phyloP scores from a whole-genome alignment of 2,329 filamentous ascomycete genomes.

The Aaosphaeria pasadenensis region DNA sequence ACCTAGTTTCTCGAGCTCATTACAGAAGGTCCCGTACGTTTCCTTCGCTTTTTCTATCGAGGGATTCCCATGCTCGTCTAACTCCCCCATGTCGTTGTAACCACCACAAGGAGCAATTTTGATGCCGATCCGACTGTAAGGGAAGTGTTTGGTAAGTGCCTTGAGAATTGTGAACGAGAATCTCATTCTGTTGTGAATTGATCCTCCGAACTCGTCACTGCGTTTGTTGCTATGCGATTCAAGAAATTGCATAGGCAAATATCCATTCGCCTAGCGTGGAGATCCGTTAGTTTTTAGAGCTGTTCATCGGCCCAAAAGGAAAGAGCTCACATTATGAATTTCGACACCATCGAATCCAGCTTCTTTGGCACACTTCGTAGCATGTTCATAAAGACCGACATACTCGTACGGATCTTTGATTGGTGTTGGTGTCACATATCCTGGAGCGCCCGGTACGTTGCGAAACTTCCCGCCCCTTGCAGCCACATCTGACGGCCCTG shows the following conservation, averaged over 20 bases:
- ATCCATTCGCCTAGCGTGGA: too few species aligned
- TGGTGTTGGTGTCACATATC: conserved; percentile 31
- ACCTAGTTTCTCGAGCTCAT: too few species aligned
- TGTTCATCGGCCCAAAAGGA: conserved; percentile 47
- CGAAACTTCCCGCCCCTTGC: conserved; percentile 26
- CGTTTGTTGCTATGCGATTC: too few species aligned
- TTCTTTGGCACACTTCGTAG: conserved; percentile 36
- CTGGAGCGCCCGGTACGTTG: conserved; percentile 35
- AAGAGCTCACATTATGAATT: conserved; percentile 41
- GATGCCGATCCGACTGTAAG: too few species aligned
- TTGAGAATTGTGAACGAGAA: background rate
- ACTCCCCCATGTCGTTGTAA: too few species aligned
- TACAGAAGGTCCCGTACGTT: too few species aligned
- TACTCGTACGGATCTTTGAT: conserved; percentile 41
- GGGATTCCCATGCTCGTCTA: too few species aligned
- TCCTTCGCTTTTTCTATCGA: too few species aligned
- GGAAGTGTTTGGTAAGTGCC: too few species aligned
- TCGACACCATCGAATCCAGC: conserved; percentile 41
- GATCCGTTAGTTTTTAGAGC: conserved; percentile 47
- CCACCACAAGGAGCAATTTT: too few species aligned
- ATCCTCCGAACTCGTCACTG: background rate
- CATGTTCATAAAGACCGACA: conserved; percentile 37
- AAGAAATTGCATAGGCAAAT: too few species aligned
- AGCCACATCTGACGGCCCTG: conserved; percentile 8
- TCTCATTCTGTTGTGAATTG: background rate